Base-by-base conservation (phyloP, 2,329 filamentous ascomycete genomes). In the Ciborinia camelliae region DNA sequence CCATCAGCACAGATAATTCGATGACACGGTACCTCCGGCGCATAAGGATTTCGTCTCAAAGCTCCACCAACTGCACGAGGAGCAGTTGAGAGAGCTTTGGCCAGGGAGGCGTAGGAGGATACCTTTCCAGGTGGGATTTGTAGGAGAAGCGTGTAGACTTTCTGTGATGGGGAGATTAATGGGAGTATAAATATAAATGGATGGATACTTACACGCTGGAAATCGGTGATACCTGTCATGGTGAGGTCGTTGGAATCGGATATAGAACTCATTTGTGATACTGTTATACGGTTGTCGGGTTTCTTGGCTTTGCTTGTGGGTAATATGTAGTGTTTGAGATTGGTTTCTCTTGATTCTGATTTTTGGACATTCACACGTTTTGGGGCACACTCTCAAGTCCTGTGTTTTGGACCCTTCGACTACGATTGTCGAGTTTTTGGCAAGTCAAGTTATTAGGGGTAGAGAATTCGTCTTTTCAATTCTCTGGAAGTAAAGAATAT, bases 41-140 rank as follows among this genome's bases (percentile, higher is more conserved):
- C 86, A 71, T 86, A 88, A 0, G 86, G 86, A 70, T 89, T 89
- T 60, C 73, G 65, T 63, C 83, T 78, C 73, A 88, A 79, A 1
- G 86, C 86, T 37, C 84, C 85, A 2, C 86, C 86, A 2, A 89
- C 81, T 2, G 86, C 86, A 53, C 86, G 79, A 1, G 86, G 84
- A 35, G 83, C 86, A n/a, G 85, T 86, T 15, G 76, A 72, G 12
- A 88, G 77, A 20, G 85, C 82, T 43, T 77, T 77, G 0, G 86
- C 82, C 39, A 89, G 77, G 0, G 82, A 80, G 3, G 81, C 81
- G 72, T 89, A 88, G 0, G 85, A 86, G 1, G 84, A 84, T 70
- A 87, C 84, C 61, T 78, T 79, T 14, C 86, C 86, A 8, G 74
- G 68, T 2, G 86, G 86, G 30, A 89, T 86, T 68, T 86, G 84